Evolutionary conservation across 116 monocot species (phyloP).

Genomic region (Trichopus zeylanicus): DNA sequence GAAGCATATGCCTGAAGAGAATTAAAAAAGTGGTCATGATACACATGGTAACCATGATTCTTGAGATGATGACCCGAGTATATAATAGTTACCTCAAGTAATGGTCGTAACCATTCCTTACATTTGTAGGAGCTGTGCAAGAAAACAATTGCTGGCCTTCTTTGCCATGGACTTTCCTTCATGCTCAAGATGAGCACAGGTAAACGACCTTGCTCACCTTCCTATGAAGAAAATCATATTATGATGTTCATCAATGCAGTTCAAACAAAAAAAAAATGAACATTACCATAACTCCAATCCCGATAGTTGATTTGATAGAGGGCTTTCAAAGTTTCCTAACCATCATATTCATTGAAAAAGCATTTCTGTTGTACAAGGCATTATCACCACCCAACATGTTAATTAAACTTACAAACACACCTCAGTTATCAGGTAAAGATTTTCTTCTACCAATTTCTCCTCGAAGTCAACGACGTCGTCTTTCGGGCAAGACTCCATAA

Average conservation of each 20-base stretch:
- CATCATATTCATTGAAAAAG: too few relatives aligned
- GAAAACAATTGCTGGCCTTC: constrained; percentile 79
- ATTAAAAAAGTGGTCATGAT: constrained; percentile 5
- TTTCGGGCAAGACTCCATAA: constrained; percentile 80
- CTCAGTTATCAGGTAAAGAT: constrained; percentile 79
- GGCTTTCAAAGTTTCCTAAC: too few relatives aligned
- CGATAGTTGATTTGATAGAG: too few relatives aligned
- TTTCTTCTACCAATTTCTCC: constrained; percentile 67
- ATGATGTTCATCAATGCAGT: background rate
- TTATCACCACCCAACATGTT: too few relatives aligned
- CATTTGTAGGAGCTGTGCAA: constrained; percentile 87
- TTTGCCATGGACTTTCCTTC: constrained; percentile 28
- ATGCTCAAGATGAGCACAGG: constrained; percentile 80
- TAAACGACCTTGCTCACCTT: constrained; percentile 82
- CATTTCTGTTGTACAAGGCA: too few relatives aligned
- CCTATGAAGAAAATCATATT: constrained; percentile 24
- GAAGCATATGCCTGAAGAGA: constrained; percentile 83
- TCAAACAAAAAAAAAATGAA: too few relatives aligned
- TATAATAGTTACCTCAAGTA: constrained; percentile 64
- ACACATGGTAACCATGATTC: background rate
- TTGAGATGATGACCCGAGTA: background rate
- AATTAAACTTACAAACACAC: too few relatives aligned
- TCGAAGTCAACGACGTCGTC: constrained; percentile 39
- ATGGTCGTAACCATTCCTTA: constrained; percentile 95
- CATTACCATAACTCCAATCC: too few relatives aligned